These are phyloP conservation scores for Cyclotella baltica DNA, from an alignment of 108 stramenopile genomes.

Conservation along the genomic window DNA sequence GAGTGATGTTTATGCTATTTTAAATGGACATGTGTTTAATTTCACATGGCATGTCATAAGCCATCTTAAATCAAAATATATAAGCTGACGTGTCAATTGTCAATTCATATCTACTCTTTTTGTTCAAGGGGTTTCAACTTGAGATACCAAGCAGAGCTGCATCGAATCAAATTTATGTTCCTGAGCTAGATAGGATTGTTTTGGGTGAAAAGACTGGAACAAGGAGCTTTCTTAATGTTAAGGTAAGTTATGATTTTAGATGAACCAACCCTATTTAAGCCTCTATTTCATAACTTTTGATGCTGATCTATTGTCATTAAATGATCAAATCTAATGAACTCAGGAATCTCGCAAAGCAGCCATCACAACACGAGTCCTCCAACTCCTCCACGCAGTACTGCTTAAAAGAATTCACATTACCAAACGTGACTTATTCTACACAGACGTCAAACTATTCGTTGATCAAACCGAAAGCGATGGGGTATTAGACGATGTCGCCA, in stretches of 20 bases:
- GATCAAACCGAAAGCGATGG: constrained; percentile 94
- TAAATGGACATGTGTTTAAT: too few relatives aligned
- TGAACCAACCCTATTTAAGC: background rate
- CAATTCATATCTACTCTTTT: background rate
- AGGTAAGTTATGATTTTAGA: constrained; percentile 22
- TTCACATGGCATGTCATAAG: too few relatives aligned
- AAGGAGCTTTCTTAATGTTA: constrained; percentile 82
- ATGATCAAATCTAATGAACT: background rate
- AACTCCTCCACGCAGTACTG: constrained; percentile 94
- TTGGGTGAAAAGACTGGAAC: constrained; percentile 71
- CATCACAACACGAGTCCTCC: constrained; percentile 93
- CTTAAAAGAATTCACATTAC: constrained; percentile 96
- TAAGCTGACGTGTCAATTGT: too few relatives aligned
- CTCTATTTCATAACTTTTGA: background rate
- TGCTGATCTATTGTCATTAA: background rate
- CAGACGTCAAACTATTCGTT: constrained; percentile 97
- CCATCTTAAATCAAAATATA: too few relatives aligned
- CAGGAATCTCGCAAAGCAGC: constrained; percentile 92
- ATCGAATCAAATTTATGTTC: constrained; percentile 91
- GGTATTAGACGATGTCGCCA: constrained; percentile 96
- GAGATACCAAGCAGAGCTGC: constrained; percentile 86
- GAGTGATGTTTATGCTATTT: constrained; percentile 9
- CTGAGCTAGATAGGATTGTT: constrained; percentile 92
- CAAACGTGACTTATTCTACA: constrained; percentile 99
- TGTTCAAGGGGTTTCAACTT: constrained; percentile 42